These are phyloP conservation scores for Colletotrichum shisoi DNA, from an alignment of 2,329 filamentous ascomycete genomes.

Conservation along the genomic window DNA sequence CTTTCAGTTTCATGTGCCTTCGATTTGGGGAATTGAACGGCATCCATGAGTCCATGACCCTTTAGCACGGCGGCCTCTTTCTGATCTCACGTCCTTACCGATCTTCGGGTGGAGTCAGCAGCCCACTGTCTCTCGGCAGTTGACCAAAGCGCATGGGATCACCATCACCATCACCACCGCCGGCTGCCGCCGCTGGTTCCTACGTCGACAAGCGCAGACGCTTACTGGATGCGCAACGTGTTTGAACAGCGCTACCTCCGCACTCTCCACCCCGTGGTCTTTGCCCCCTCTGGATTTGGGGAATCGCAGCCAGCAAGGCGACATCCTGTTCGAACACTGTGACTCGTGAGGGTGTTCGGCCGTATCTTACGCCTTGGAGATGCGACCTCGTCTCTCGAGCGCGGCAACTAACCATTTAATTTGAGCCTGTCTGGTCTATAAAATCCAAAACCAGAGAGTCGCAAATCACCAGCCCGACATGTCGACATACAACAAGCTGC, in stretches of 20 bases:
- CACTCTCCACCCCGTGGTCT: conserved; percentile 10
- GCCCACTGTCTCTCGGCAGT: conserved; percentile 20
- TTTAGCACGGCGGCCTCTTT: conserved; percentile 24
- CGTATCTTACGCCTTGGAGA: conserved; percentile 1
- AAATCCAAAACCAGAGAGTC: neutral
- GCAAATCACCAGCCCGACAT: neutral
- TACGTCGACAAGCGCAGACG: conserved; percentile 9
- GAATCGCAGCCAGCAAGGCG: conserved; percentile 17
- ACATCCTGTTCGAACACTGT: neutral
- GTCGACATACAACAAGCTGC: neutral
- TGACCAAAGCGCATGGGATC: conserved; percentile 30
- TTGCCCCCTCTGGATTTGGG: conserved; percentile 26
- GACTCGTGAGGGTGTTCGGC: neutral
- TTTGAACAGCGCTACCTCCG: conserved; percentile 6
- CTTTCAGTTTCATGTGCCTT: conserved; percentile 18
- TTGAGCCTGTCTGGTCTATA: conserved; percentile 1
- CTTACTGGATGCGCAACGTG: conserved; percentile 16
- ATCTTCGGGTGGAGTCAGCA: conserved; percentile 31
- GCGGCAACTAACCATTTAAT: neutral
- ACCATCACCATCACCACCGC: neutral
- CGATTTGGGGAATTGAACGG: conserved; percentile 15
- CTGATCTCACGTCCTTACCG: conserved; percentile 5
- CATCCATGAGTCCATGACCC: conserved; percentile 9
- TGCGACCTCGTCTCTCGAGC: neutral
- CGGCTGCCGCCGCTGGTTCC: neutral